Percentiles rank a stretch among this genome's conserved stretches.
Evolutionary conservation across 106 monocot genomes (phyloP).

Genomic region (Iris macrosiphon): DNA sequence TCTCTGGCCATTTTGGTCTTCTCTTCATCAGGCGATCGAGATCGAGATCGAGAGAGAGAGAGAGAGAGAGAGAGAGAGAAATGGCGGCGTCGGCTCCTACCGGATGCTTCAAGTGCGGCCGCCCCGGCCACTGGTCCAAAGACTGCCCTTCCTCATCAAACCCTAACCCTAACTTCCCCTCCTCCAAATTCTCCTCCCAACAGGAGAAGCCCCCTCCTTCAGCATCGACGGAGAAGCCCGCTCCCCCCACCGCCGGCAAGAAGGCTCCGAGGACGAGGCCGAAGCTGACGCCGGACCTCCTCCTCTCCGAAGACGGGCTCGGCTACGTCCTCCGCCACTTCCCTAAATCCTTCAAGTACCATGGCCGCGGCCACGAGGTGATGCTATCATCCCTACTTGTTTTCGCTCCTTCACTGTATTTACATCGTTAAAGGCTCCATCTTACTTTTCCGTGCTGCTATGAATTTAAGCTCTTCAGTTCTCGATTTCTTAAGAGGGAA

Average conservation of each 20-base stretch:
- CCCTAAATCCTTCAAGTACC: conserved; percentile 71
- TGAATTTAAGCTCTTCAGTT: too few species aligned
- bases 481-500: too few species aligned
- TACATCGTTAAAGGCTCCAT: too few species aligned
- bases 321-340: conserved; percentile 92
- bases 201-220: conserved; percentile 6
- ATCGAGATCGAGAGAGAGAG: conserved; percentile 1
- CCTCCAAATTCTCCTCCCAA: conserved; percentile 3
- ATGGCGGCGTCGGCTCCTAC: conserved; percentile 51
- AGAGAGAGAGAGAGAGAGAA: conserved; percentile 15
- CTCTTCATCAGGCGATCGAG: too few species aligned
- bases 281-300: conserved; percentile 79
- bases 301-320: conserved; percentile 85
- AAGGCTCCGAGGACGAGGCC: conserved; percentile 59
- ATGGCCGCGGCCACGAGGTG: conserved; percentile 89
- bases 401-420: too few species aligned
- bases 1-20: too few species aligned
- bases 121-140: conserved; percentile 93
- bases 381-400: neutral
- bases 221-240: conserved; percentile 7
- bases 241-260: conserved; percentile 19
- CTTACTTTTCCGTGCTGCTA: too few species aligned
- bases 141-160: conserved; percentile 81
- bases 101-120: conserved; percentile 94
- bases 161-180: conserved; percentile 35